These are phyloP conservation scores for Lomentospora prolificans DNA, from an alignment of 2,329 filamentous ascomycete species.

Conservation along the genomic window DNA sequence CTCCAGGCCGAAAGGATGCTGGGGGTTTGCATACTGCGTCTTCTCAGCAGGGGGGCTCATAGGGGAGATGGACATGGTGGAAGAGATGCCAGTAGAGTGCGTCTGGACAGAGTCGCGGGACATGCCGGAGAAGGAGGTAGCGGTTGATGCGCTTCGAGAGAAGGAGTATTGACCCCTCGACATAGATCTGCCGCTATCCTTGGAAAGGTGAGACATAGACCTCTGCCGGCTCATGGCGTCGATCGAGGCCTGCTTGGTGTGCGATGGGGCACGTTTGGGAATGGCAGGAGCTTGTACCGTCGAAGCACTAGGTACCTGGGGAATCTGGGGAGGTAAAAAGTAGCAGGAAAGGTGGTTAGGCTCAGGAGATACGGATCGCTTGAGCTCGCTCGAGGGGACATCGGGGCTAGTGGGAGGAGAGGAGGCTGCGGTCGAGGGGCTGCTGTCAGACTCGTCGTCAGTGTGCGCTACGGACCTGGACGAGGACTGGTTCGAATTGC, in stretches of 20 bases:
- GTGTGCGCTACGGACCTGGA: conserved; percentile 47
- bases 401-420: conserved; percentile 63
- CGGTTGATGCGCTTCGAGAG: conserved; percentile 47
- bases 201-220: conserved; percentile 51
- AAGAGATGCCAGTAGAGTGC: conserved; percentile 12
- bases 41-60: conserved; percentile 7
- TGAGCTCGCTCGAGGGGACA: conserved; percentile 42
- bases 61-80: conserved; percentile 17
- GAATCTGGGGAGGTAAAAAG: conserved; percentile 42
- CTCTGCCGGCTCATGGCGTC: conserved; percentile 61
- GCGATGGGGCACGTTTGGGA: conserved; percentile 70
- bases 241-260: conserved; percentile 75
- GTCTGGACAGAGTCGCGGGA: conserved; percentile 26
- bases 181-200: conserved; percentile 40
- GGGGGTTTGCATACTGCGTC: conserved; percentile 18
- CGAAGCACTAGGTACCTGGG: conserved; percentile 26
- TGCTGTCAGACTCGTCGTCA: conserved; percentile 63
- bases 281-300: conserved; percentile 51
- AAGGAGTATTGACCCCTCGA: conserved; percentile 48
- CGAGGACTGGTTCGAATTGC: conserved; percentile 40
- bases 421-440: conserved; percentile 40
- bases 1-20: conserved; percentile 80
- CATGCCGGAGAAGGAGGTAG: conserved; percentile 39
- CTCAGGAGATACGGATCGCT: conserved; percentile 42
- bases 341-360: conserved; percentile 61